These are phyloP conservation scores for Pythium diclinum DNA, from an alignment of 352 stramenopile genomes.

Conservation along the genomic window DNA sequence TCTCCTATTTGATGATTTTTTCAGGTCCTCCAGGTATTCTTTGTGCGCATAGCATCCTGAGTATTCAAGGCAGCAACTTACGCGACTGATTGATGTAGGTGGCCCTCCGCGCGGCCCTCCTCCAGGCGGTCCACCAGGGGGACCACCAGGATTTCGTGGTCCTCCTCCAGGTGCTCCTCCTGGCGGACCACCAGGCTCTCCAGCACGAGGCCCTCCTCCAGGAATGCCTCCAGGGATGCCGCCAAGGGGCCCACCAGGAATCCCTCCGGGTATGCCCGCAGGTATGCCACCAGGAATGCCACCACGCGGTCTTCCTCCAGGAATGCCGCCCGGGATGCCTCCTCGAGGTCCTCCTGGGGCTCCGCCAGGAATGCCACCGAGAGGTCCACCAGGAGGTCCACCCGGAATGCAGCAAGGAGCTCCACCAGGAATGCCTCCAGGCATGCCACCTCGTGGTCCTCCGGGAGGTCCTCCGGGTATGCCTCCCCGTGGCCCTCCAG, in stretches of 20 bases:
- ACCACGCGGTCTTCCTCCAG: slow-evolving; percentile 12
- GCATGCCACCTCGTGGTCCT: slow-evolving; percentile 24
- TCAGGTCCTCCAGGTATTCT: neutral
- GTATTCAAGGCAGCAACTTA: neutral
- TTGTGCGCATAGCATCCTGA: too few relatives aligned
- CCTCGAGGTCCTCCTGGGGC: slow-evolving; percentile 23
- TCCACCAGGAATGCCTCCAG: slow-evolving; percentile 20
- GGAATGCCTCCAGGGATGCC: slow-evolving; percentile 20
- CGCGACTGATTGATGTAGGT: neutral
- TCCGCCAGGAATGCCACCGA: slow-evolving; percentile 24
- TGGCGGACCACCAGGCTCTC: slow-evolving; percentile 19
- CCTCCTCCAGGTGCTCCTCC: slow-evolving; percentile 28
- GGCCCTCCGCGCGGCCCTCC: slow-evolving; percentile 18
- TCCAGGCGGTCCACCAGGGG: slow-evolving; percentile 23
- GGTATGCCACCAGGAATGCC: slow-evolving; percentile 22
- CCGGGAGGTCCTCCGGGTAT: slow-evolving; percentile 1
- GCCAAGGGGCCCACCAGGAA: slow-evolving; percentile 13
- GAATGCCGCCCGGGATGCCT: slow-evolving; percentile 12
- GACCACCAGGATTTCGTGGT: slow-evolving; percentile 25
- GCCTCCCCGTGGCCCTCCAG: slow-evolving; percentile 14
- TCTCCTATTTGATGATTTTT: neutral
- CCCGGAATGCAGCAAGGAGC: slow-evolving; percentile 36
- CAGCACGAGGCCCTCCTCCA: slow-evolving; percentile 26
- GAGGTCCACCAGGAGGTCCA: slow-evolving; percentile 34
- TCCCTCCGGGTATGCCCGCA: slow-evolving; percentile 11